Evolutionary conservation across 805 yeast species (phyloP), one percentile per base, ranked within the genome.

Genomic region (Yarrowia sp.): DNA sequence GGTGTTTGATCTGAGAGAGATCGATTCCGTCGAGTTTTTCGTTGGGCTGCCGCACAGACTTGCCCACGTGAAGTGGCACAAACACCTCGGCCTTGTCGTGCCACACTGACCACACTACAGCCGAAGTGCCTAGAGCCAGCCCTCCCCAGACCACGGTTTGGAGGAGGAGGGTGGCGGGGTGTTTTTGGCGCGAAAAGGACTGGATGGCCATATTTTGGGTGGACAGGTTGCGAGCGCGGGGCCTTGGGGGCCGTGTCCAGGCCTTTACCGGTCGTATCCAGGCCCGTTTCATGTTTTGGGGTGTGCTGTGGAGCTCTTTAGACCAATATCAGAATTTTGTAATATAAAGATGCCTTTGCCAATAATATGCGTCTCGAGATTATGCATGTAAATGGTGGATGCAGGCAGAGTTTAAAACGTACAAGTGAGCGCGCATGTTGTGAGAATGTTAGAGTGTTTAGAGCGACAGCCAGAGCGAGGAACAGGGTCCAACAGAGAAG

Each of bases 31-130:
- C 61, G 16, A 38, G 24, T 11, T 54, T 54, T 38, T 54, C 61
- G 46, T 54, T 54, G 17, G 61, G 61, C 12, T 35, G 17, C 2
- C 61, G 61, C 21, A 54, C 61, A 2, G 61, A 36, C 35, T 24
- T 24, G 46, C 61, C 46, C 14, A 54, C 61, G 46, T 54, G 61
- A 12, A 54, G 46, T 2, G 61, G 61, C n/a, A 54, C 61, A 54
- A 54, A 54, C 28, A 54, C 61, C 61, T 54, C 61, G 6, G 61
- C n/a, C 40, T 38, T n/a, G 5, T 38, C 61, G 46, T 24, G 26
- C 61, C 61, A 54, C 35, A 54, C 36, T 14, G 61, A 6, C 46
- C 46, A 54, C 14, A 35, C 61, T 12, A 54, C 30, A 1, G 61
- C 46, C 2, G 61, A 33, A 7, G 61, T 54, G 6, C 61, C 44